A percentile compares a stretch with the other conserved stretches of the same genome.
These are phyloP conservation scores for slime mould (Dictyostelium discoideum) DNA, from an alignment of 78 protist genomes.

Conservation along the genomic window DNA sequence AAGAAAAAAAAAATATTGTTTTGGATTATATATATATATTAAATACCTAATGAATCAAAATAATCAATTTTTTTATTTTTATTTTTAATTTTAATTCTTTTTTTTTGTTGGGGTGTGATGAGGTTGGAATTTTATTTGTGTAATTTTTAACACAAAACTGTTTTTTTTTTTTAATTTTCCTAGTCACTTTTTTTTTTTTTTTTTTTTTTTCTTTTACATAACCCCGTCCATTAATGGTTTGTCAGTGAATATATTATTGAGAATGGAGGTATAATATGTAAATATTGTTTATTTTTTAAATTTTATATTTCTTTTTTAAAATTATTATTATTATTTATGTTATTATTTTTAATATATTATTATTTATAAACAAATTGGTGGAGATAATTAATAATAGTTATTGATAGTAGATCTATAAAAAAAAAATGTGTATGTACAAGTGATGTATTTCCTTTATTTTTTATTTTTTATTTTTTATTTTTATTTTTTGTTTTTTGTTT, in stretches of 20 bases:
- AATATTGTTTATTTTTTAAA: too few species aligned
- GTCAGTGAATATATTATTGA: not conserved
- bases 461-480: not conserved
- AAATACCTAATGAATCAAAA: too few species aligned
- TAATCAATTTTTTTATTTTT: too few species aligned
- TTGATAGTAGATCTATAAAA: not conserved
- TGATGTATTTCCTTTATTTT: not conserved
- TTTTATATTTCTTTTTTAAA: not conserved
- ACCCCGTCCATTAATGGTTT: not conserved
- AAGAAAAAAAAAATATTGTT: not conserved
- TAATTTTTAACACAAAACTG: not conserved
- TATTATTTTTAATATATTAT: too few species aligned
- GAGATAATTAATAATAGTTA: not conserved
- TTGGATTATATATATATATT: too few species aligned
- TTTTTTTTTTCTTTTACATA: too few species aligned
- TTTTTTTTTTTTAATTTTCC: too few species aligned
- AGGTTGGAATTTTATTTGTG: not conserved
- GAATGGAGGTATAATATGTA: not conserved
- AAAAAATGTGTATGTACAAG: not conserved
- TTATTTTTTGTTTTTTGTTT: too few species aligned
- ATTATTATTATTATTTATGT: too few species aligned
- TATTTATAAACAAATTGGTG: not conserved
- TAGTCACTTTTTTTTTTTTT: too few species aligned
- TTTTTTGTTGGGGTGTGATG: not conserved
- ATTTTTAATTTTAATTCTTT: too few species aligned